Percentiles rank a stretch among this genome's conserved stretches.
Evolutionary conservation across 2,329 filamentous ascomycete species (phyloP).

Genomic region (Colletotrichum destructivum): DNA sequence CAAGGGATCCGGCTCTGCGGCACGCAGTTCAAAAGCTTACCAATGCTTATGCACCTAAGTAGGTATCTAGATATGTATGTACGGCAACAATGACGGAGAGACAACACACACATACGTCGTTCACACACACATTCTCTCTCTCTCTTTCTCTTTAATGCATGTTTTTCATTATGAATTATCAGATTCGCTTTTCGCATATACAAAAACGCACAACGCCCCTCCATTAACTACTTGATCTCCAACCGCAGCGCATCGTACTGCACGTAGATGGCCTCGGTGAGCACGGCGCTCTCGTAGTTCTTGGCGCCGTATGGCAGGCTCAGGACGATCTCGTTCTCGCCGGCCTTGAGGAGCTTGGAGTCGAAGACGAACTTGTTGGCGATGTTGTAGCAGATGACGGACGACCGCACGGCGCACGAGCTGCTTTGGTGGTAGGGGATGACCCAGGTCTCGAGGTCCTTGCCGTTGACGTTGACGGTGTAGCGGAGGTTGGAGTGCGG

Average conservation of each 20-base stretch:
- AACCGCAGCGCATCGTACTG: slow-evolving; percentile 74
- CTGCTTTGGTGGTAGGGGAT: slow-evolving; percentile 71
- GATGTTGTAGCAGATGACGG: slow-evolving; percentile 71
- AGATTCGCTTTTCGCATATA: background rate
- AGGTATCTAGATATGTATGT: too few relatives aligned
- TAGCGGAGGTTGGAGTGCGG: slow-evolving; percentile 66
- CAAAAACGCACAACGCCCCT: background rate
- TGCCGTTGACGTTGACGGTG: slow-evolving; percentile 53
- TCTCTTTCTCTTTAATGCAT: background rate
- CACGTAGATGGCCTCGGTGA: slow-evolving; percentile 69
- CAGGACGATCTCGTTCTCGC: slow-evolving; percentile 67
- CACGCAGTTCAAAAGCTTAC: slow-evolving; percentile 7
- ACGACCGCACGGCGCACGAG: slow-evolving; percentile 72
- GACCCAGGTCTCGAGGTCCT: slow-evolving; percentile 63
- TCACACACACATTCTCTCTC: background rate
- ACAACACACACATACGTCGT: background rate
- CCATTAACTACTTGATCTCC: slow-evolving; percentile 59
- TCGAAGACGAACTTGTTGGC: slow-evolving; percentile 71
- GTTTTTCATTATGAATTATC: slow-evolving; percentile 4
- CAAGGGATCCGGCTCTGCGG: slow-evolving; percentile 12
- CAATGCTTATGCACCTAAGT: too few relatives aligned
- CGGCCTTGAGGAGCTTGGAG: slow-evolving; percentile 58
- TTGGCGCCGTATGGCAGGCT: slow-evolving; percentile 71
- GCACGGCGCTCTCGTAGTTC: slow-evolving; percentile 68
- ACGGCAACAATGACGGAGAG: background rate